Base-by-base conservation (phyloP, 805 yeast species). In the Teunomyces panamensis region DNA sequence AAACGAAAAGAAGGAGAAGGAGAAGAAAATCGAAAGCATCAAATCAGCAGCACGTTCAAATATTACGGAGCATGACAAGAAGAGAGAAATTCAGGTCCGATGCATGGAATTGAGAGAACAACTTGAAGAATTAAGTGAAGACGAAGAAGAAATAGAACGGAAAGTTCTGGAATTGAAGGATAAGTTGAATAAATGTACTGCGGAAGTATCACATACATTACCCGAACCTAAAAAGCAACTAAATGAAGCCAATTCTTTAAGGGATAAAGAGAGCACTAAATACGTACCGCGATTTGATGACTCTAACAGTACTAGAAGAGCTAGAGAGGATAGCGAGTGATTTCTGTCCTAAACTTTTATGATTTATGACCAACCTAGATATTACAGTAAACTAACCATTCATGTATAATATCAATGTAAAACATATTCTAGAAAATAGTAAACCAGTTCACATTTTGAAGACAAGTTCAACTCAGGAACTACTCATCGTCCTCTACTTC, bases 101-200 rank as follows among this genome's bases (percentile, higher is more conserved):
- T 76, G 83, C 30, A 70, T 74, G 71, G 80, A 79, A 39, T 68
- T 74, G 26, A 55, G 83, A 17, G 85, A 80, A 43, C 43, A 62
- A 33, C 56, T 83, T 14, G 87, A 81, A 51, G 85, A 80, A 26
- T 65, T 69, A 6, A 69, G 63, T 11, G 44, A 67, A 26, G 68
- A 62, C 1, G 83, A 65, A 33, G 58, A 49, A 1, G 59, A 52
- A 17, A 63, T 69, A 2, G 62, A 59, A 4, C 39, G 41, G 16
- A 48, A 53, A 37, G 67, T 71, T 0, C 34, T 34, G 1, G 55
- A 50, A 16, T 48, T 67, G 16, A 56, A 67, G 33, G 36, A 46
- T n/a, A 49, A 49, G 37, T 50, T 65, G 42, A 27, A 37, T 13
- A 34, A 32, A 20, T 13, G 13, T 5, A 9, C n/a, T 3, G 7